Evolutionary conservation across 2,329 filamentous ascomycete species (phyloP).

Genomic region (Fusarium globosum): DNA sequence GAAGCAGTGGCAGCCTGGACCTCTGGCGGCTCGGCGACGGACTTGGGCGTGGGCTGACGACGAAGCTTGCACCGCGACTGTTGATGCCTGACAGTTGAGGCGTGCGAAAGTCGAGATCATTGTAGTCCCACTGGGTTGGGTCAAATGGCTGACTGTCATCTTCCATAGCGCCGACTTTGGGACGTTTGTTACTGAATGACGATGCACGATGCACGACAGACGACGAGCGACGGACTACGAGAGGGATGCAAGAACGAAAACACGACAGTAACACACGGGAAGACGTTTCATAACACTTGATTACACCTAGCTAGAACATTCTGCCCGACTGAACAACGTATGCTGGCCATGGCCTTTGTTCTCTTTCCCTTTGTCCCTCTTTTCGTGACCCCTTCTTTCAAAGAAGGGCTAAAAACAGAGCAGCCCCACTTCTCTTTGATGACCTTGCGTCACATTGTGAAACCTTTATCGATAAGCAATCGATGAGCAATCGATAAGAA

Average conservation of each 20-base stretch:
- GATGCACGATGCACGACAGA: too few species aligned
- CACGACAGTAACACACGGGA: neutral
- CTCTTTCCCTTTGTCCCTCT: slow-evolving; percentile 4
- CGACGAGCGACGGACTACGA: too few species aligned
- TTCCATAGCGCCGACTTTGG: neutral
- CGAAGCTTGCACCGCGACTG: neutral
- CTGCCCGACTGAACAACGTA: neutral
- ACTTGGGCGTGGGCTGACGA: too few species aligned
- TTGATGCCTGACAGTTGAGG: neutral
- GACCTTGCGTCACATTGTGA: too few species aligned
- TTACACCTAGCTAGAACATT: slow-evolving; percentile 1
- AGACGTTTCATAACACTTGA: neutral
- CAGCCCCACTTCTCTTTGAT: too few species aligned
- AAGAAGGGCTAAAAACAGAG: too few species aligned
- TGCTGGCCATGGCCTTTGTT: neutral
- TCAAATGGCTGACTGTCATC: neutral
- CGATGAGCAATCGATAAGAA: too few species aligned
- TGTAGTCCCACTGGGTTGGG: neutral
- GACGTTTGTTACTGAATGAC: neutral
- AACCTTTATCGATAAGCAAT: too few species aligned
- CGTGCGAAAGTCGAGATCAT: neutral
- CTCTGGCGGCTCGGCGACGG: neutral
- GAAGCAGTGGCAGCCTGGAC: slow-evolving; percentile 1
- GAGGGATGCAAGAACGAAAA: neutral
- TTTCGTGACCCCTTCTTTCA: neutral